These are phyloP conservation scores for Claviceps purpurea DNA, from an alignment of 2,329 filamentous ascomycete species.

Conservation along the genomic window DNA sequence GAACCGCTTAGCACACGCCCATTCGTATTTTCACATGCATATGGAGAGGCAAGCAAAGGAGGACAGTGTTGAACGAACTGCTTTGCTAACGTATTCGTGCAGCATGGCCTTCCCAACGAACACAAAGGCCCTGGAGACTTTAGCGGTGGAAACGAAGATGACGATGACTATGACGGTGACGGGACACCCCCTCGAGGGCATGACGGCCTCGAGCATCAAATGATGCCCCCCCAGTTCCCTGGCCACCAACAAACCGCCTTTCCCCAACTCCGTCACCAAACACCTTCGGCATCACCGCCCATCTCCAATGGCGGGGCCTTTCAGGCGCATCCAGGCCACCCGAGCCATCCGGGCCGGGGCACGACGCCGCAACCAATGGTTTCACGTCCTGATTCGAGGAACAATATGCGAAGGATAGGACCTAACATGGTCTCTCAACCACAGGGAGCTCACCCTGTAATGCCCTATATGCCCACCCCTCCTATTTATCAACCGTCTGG, in stretches of 20 bases:
- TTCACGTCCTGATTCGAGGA: constrained; percentile 59
- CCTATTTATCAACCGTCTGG: constrained; percentile 53
- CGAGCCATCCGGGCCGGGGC: constrained; percentile 28
- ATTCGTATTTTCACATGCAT: too few relatives aligned
- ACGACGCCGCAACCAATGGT: constrained; percentile 70
- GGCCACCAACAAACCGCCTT: constrained; percentile 48
- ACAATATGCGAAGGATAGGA: constrained; percentile 61
- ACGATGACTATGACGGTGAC: constrained; percentile 60
- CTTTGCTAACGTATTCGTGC: constrained; percentile 3
- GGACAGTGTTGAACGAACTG: neutral
- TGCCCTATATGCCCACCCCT: constrained; percentile 74
- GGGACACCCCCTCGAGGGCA: constrained; percentile 55
- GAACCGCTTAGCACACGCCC: too few relatives aligned
- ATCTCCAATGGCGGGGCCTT: constrained; percentile 66
- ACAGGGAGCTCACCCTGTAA: constrained; percentile 46
- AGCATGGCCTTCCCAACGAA: constrained; percentile 90
- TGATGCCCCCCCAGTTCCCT: constrained; percentile 60
- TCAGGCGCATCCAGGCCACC: constrained; percentile 30
- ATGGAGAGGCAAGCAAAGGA: too few relatives aligned
- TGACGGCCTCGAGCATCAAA: constrained; percentile 43
- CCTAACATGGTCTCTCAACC: constrained; percentile 60
- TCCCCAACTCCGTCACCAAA: constrained; percentile 68
- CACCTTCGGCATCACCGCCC: constrained; percentile 78
- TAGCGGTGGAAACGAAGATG: constrained; percentile 74
- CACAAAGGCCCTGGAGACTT: constrained; percentile 94